These are phyloP conservation scores for Zymoseptoria ardabiliae DNA, from an alignment of 2,329 filamentous ascomycete genomes.

Conservation along the genomic window DNA sequence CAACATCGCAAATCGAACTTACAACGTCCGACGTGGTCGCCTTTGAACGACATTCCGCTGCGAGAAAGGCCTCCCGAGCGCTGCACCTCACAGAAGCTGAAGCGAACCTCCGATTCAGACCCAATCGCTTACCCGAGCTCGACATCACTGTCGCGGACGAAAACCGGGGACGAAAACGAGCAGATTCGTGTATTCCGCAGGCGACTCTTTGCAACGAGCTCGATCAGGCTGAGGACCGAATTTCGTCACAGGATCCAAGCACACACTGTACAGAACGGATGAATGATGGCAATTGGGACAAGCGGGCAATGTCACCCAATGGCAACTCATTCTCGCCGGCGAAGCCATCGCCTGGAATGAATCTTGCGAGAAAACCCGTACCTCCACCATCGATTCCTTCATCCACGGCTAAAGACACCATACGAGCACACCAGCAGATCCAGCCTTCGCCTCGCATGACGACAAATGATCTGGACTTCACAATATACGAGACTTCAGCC, in stretches of 20 bases:
- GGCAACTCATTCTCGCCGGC: not conserved
- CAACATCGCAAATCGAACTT: slow-evolving; percentile 23
- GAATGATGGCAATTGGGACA: not conserved
- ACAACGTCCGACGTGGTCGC: slow-evolving; percentile 23
- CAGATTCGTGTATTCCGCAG: slow-evolving; percentile 14
- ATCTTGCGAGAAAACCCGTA: not conserved
- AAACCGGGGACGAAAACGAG: slow-evolving; percentile 12
- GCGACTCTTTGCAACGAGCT: slow-evolving; percentile 7
- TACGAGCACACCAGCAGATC: not conserved
- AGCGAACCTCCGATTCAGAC: slow-evolving; percentile 17
- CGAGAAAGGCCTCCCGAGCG: slow-evolving; percentile 11
- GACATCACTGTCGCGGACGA: slow-evolving; percentile 16
- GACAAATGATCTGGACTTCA: not conserved
- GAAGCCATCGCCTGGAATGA: not conserved
- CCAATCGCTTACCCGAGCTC: slow-evolving; percentile 8
- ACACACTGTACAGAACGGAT: not conserved
- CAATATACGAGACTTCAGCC: not conserved
- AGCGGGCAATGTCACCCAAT: not conserved
- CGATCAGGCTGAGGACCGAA: not conserved
- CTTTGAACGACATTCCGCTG: slow-evolving; percentile 17
- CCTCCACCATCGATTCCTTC: not conserved
- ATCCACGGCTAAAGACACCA: not conserved
- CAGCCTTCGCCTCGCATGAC: not conserved
- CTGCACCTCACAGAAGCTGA: slow-evolving; percentile 2
- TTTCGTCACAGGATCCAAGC: not conserved